Evolutionary conservation across 148 eudicot genomes (phyloP), one percentile per base, ranked within the genome.

Genomic region (Cornus suecica): DNA sequence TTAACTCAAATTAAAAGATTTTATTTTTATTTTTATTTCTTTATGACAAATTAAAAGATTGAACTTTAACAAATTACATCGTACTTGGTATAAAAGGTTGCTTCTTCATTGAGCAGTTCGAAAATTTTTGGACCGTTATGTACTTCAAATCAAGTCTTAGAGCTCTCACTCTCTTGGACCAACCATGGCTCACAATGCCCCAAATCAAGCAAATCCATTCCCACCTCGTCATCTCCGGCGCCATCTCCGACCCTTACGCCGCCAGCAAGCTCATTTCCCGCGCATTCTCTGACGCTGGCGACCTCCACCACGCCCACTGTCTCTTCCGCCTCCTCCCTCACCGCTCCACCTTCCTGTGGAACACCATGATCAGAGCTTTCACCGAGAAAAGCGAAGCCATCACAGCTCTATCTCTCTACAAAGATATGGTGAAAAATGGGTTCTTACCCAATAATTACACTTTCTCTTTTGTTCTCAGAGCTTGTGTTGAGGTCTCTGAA

Each of bases 201-300:
- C 91, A 84, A 2, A 84, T 90, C 83, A 79, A 83, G 34, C 92
- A 93, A 89, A 88, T 93, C 34, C 96, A 89, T 20, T 77, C 92
- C 78, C 90, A 86, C 23, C 87, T 93, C 80, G 85, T 64, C 37
- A 62, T 83, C 61, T 84, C 98, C 58, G 95, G 87, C 85, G 20
- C 87, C 71, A 54, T 91, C 61, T 79, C 84, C 84, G 93, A 91
- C 79, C 82, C 86, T 41, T 88, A 80, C 58, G 87, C 87, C 10
- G 76, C 89, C 71, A 85, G 84, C 25, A 89, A 89, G 32, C 89
- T 93, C 80, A 75, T 86, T 48, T 70, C 89, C 60, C 82, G 78
- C 28, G 64, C 88, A 15, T 10, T 16, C 30, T 67, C 82, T 56
- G 68, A 20, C 58, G 75, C 68, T 42, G 29, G 83, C 23, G 73